Base-by-base conservation (phyloP, 2,329 filamentous ascomycete species). In the Ploettnerulaceae sp. region DNA sequence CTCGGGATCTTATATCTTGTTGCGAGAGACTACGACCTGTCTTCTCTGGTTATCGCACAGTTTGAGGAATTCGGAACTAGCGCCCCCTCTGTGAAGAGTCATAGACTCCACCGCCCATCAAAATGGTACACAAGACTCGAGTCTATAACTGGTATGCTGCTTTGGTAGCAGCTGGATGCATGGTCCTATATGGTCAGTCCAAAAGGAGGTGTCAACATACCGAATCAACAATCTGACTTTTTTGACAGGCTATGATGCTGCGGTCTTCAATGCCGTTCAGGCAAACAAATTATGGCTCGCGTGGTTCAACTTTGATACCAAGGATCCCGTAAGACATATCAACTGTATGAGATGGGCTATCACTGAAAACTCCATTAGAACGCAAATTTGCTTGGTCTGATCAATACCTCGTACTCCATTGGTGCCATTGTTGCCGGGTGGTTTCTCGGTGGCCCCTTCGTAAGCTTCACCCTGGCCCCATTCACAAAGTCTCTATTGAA, bases 201-300 rank as follows among this genome's bases (percentile, higher is more conserved):
- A 9, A 24, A 8, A 25, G n/a, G 8, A 22, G 8, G 9, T 18
- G 3, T 11, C 9, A 6, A 5, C 18, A 9, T 15, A 14, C 11
- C 17, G 28, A 25, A 20, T 8, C 14, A 24, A 5, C 5, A 17
- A 24, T 17, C 28, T 31, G 39, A 33, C 39, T 34, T 37, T 29
- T 61, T 15, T 4, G 9, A 22, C 15, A 37, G 82, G 82, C 47
- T 86, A 86, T 62, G 83, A 86, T 72, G 81, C 82, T 3, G 83
- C 81, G 29, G 81, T 85, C 35, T 87, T 81, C 72, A 87, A 87
- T 64, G 81, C 82, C 4, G 76, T 86, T 4, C 82, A 85, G 63
- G 79, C 76, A 22, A 84, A 80, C 2, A 24, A 76, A 11, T 76
- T 86, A 61, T 86, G 82, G 82, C 66, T 79, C 7, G 68, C 67